phyloP scores from a whole-genome alignment of 148 eudicot genomes.

The Silene latifolia region DNA sequence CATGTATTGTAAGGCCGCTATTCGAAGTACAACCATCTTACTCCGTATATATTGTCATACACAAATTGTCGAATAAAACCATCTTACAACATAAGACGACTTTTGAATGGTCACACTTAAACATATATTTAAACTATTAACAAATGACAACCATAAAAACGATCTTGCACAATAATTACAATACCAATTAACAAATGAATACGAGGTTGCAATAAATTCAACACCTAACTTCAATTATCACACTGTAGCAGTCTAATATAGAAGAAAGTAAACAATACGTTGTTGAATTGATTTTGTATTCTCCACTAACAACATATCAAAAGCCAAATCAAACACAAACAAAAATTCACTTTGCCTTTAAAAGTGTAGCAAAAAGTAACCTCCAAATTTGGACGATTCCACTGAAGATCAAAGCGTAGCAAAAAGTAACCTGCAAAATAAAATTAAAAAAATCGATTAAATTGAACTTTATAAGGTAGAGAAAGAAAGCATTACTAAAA shows the following conservation, averaged over 20 bases:
- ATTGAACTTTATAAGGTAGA: neutral
- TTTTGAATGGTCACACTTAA: too few relatives aligned
- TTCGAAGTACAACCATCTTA: too few relatives aligned
- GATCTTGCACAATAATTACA: too few relatives aligned
- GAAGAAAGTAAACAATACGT: neutral
- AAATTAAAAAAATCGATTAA: neutral
- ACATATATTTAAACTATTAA: too few relatives aligned
- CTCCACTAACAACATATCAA: slow-evolving; percentile 5
- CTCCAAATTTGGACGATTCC: neutral
- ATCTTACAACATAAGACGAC: neutral
- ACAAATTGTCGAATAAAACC: neutral
- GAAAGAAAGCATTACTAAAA: neutral
- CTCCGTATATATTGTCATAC: neutral
- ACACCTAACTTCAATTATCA: neutral
- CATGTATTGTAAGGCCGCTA: neutral
- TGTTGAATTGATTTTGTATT: neutral
- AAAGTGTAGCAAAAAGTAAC: neutral
- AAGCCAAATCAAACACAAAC: slow-evolving; percentile 12
- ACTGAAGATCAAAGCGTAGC: neutral
- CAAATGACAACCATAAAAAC: too few relatives aligned
- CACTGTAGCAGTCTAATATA: neutral
- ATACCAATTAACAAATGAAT: neutral
- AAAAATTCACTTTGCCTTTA: neutral
- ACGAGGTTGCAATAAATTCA: neutral
- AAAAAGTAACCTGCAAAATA: neutral